These are phyloP conservation scores for Carex littledalei DNA, from an alignment of 176 grass and related monocot species.

Conservation along the genomic window DNA sequence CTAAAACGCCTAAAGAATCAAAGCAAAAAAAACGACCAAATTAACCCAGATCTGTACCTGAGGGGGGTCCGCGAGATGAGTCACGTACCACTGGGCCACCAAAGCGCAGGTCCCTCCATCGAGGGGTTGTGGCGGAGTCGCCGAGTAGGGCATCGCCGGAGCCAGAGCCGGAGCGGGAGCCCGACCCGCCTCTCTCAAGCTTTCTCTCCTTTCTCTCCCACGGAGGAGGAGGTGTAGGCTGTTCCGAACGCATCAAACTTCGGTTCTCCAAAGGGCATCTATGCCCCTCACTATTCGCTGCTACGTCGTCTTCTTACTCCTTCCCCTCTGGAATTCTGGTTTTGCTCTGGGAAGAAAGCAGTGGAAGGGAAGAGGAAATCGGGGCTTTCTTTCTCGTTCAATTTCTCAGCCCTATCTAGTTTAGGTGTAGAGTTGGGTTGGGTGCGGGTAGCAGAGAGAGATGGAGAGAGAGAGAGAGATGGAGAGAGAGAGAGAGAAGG, in stretches of 20 bases:
- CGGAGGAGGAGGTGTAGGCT: not conserved
- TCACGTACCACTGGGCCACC: not conserved
- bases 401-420: not conserved
- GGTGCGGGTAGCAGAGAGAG: not conserved
- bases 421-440: not conserved
- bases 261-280: conserved; percentile 10
- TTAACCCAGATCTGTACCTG: conserved; percentile 25
- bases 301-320: not conserved
- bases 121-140: not conserved
- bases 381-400: not conserved
- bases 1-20: not conserved
- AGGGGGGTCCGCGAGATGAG: not conserved
- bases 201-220: conserved; percentile 15
- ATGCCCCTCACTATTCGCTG: not conserved
- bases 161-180: not conserved
- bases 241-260: conserved; percentile 23
- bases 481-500: not conserved
- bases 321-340: not conserved
- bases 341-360: not conserved
- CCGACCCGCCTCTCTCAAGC: not conserved
- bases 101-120: conserved; percentile 10
- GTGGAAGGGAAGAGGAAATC: not conserved
- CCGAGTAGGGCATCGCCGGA: not conserved
- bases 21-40: not conserved
- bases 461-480: too few species aligned